These are phyloP conservation scores for Fennellomyces sp. DNA, from an alignment of 371 early-diverging fungal species.

Conservation along the genomic window DNA sequence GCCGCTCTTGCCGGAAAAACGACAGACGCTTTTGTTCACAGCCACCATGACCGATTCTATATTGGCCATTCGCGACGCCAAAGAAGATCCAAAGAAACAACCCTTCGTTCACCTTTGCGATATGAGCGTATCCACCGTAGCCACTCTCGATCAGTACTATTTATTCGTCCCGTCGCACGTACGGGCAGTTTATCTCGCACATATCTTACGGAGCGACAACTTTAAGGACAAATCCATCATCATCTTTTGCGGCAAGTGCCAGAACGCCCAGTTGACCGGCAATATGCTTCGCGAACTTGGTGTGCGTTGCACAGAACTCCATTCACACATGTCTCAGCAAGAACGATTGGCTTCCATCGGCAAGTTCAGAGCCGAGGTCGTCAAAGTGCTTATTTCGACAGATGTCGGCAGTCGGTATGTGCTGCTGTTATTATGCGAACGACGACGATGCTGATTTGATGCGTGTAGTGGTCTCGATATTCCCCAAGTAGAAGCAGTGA, in stretches of 20 bases:
- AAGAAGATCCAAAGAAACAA: slow-evolving; percentile 42
- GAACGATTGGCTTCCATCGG: slow-evolving; percentile 90
- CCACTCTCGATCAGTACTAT: slow-evolving; percentile 88
- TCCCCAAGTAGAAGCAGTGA: slow-evolving; percentile 90
- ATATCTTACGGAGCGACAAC: slow-evolving; percentile 74
- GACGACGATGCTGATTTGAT: no score
- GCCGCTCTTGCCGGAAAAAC: slow-evolving; percentile 71
- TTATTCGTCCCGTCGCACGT: slow-evolving; percentile 94
- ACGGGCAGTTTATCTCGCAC: slow-evolving; percentile 86
- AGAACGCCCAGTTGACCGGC: slow-evolving; percentile 81
- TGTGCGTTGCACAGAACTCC: slow-evolving; percentile 87
- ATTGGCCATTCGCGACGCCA: slow-evolving; percentile 53
- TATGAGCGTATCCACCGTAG: slow-evolving; percentile 79
- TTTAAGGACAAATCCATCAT: slow-evolving; percentile 82
- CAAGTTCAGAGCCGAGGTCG: slow-evolving; percentile 88
- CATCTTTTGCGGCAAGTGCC: slow-evolving; percentile 88
- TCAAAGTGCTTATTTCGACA: slow-evolving; percentile 91
- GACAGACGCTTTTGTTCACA: slow-evolving; percentile 93
- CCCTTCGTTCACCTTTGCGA: slow-evolving; percentile 88
- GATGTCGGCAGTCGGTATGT: slow-evolving; percentile 94
- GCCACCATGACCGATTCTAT: slow-evolving; percentile 96
- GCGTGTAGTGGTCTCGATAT: slow-evolving; percentile 99
- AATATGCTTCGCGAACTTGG: slow-evolving; percentile 89
- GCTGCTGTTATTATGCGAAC: no score
- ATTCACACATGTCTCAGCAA: slow-evolving; percentile 93